phyloP scores from a whole-genome alignment of 139 green algal species.

The Volvox reticuliferus region DNA sequence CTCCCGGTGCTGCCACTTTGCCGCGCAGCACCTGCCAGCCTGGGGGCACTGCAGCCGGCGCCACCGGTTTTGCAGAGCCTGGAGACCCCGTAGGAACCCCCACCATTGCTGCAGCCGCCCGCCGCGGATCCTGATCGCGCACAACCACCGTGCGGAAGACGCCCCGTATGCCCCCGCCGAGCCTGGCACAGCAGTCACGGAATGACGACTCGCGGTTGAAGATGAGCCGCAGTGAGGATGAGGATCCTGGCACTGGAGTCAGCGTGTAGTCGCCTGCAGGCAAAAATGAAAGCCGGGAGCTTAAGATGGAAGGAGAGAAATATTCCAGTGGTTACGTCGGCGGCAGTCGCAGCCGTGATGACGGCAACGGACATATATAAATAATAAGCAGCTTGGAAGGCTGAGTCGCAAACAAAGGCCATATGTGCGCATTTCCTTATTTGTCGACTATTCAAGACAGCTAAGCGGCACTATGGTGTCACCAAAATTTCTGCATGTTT shows the following conservation, averaged over 20 bases:
- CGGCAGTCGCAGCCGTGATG: no score
- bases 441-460: no score
- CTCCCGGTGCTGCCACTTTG: not conserved
- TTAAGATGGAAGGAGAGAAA: no score
- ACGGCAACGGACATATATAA: no score
- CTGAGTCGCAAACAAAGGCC: no score
- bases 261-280: constrained; percentile 32
- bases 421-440: no score
- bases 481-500: no score
- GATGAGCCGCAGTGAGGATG: constrained; percentile 27
- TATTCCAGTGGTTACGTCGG: no score
- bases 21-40: constrained; percentile 27
- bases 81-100: not conserved
- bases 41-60: not conserved
- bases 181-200: constrained; percentile 46
- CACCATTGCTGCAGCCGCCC: not conserved
- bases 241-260: not conserved
- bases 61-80: not conserved
- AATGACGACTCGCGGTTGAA: constrained; percentile 47
- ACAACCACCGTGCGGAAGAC: constrained; percentile 51
- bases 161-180: constrained; percentile 71
- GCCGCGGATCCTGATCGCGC: constrained; percentile 39
- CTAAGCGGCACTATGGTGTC: no score
- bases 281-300: no score
- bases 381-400: no score